Percentiles rank a stretch among this genome's conserved stretches.
These are phyloP conservation scores for Debaryomycetaceae sp. DNA, from an alignment of 1,139 yeast genomes.

Conservation along the genomic window DNA sequence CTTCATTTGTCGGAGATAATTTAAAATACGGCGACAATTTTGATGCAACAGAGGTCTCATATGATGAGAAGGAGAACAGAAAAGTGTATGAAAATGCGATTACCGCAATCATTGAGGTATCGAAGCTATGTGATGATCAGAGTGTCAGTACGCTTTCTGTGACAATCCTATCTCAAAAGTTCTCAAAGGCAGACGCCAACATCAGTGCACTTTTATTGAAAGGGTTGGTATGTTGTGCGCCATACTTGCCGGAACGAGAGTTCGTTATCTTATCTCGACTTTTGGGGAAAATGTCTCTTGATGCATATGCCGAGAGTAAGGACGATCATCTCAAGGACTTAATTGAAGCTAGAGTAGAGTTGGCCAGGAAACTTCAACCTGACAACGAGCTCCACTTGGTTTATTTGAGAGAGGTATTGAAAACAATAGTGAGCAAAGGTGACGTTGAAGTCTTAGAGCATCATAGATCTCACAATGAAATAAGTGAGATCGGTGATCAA, in stretches of 20 bases:
- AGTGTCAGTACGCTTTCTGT: slow-evolving; percentile 78
- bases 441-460: slow-evolving; percentile 78
- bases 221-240: slow-evolving; percentile 60
- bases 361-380: slow-evolving; percentile 47
- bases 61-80: slow-evolving; percentile 28
- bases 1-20: not conserved
- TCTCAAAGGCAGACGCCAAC: slow-evolving; percentile 40
- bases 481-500: slow-evolving; percentile 72
- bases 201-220: slow-evolving; percentile 44
- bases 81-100: slow-evolving; percentile 59
- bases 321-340: slow-evolving; percentile 33
- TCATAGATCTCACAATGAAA: slow-evolving; percentile 77
- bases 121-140: slow-evolving; percentile 66
- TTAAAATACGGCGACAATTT: not conserved
- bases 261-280: slow-evolving; percentile 51
- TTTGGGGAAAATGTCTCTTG: slow-evolving; percentile 36
- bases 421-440: slow-evolving; percentile 70
- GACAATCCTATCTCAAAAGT: slow-evolving; percentile 80
- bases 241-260: slow-evolving; percentile 56
- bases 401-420: slow-evolving; percentile 65
- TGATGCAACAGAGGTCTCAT: slow-evolving; percentile 9
- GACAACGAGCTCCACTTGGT: slow-evolving; percentile 48
- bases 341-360: slow-evolving; percentile 45
- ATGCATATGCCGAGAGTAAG: slow-evolving; percentile 31
- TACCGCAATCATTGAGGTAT: slow-evolving; percentile 67